Evolutionary conservation across 1,284 basidiomycete species (phyloP).

Genomic region (Wallemia mellicola): DNA sequence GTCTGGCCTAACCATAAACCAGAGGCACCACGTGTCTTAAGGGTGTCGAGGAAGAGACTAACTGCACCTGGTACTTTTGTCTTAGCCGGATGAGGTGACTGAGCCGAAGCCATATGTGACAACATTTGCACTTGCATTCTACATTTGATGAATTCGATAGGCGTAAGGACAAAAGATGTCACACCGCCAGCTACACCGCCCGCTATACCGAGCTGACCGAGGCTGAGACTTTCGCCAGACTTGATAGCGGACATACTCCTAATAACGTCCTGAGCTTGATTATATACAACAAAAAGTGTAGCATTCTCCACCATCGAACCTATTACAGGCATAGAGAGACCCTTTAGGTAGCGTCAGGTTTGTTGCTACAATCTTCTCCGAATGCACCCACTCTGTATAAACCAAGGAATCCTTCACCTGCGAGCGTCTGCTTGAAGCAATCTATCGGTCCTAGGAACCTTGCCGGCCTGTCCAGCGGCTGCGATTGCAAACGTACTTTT

Average conservation of each 20-base stretch:
- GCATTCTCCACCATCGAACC: conserved; percentile 82
- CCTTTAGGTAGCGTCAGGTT: conserved; percentile 20
- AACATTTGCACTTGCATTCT: conserved; percentile 88
- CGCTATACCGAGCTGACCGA: conserved; percentile 38
- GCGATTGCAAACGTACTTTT: conserved; percentile 53
- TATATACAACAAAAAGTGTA: conserved; percentile 56
- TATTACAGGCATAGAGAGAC: conserved; percentile 55
- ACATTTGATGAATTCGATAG: conserved; percentile 73
- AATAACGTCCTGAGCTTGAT: conserved; percentile 43
- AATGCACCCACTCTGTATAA: conserved; percentile 37
- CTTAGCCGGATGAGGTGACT: conserved; percentile 9
- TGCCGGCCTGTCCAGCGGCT: conserved; percentile 38
- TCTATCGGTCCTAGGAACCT: conserved; percentile 49
- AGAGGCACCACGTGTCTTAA: conserved; percentile 33
- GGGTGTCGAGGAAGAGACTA: conserved; percentile 29
- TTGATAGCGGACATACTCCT: conserved; percentile 13
- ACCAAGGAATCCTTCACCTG: conserved; percentile 41
- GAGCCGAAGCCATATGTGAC: conserved; percentile 6
- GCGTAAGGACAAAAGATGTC: conserved; percentile 60
- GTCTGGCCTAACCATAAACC: conserved; percentile 70
- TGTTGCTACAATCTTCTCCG: conserved; percentile 1
- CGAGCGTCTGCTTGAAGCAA: conserved; percentile 46
- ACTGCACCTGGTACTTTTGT: conserved; percentile 26
- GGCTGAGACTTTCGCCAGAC: conserved; percentile 19
- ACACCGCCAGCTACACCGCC: conserved; percentile 51